phyloP scores from a whole-genome alignment of 169 alveolate species.

The Eimeria necatrix region DNA sequence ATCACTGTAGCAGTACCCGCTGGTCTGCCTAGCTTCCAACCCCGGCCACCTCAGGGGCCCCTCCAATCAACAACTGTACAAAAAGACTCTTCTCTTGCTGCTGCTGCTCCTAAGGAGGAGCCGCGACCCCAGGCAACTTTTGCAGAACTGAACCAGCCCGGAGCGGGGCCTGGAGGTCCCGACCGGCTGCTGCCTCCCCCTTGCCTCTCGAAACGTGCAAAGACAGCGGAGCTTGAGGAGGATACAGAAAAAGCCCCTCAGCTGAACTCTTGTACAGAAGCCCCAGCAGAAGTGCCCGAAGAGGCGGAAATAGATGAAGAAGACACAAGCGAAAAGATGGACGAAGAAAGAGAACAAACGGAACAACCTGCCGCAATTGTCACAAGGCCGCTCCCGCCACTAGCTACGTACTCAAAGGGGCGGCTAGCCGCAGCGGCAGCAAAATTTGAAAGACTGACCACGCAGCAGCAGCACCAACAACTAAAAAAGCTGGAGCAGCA shows the following conservation, averaged over 20 bases:
- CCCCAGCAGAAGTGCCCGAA: not conserved
- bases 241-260: not conserved
- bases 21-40: too few species aligned
- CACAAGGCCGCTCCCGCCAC: not conserved
- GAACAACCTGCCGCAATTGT: not conserved
- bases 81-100: not conserved
- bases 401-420: not conserved
- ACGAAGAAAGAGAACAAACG: not conserved
- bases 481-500: not conserved
- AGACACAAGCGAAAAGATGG: not conserved
- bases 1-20: too few species aligned
- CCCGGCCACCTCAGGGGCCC: too few species aligned
- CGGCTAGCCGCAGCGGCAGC: constrained; percentile 35
- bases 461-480: constrained; percentile 44
- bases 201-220: not conserved
- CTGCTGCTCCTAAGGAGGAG: not conserved
- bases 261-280: not conserved
- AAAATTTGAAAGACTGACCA: not conserved
- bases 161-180: not conserved
- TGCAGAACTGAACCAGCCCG: constrained; percentile 12
- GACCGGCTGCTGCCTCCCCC: constrained; percentile 56
- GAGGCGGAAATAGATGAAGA: not conserved
- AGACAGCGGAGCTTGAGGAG: not conserved
- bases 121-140: not conserved
- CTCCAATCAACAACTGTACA: not conserved